phyloP scores from a whole-genome alignment of 345 rosid species.

The Raphanus raphanistrum region DNA sequence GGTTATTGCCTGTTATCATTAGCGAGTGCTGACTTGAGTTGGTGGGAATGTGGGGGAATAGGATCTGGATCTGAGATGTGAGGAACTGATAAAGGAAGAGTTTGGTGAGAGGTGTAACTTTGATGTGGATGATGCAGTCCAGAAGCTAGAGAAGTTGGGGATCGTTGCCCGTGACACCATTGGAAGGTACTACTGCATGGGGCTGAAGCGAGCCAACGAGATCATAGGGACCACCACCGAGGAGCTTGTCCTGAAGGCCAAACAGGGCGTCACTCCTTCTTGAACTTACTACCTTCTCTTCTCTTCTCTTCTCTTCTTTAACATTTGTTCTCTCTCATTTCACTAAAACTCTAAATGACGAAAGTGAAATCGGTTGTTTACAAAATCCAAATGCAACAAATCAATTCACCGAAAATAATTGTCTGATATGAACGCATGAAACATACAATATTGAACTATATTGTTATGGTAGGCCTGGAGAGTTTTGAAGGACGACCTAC shows the following conservation, averaged over 20 bases:
- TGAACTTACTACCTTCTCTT: conserved; percentile 32
- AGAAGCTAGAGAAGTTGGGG: conserved; percentile 80
- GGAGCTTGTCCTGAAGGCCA: conserved; percentile 85
- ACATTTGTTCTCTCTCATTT: conserved; percentile 16
- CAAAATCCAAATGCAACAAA: conserved; percentile 6
- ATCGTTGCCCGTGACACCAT: conserved; percentile 77
- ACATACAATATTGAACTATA: conserved; percentile 11
- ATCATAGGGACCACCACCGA: conserved; percentile 86
- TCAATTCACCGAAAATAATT: not conserved
- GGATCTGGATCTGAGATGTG: conserved; percentile 84
- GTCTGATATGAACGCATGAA: not conserved
- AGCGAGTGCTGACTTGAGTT: conserved; percentile 13
- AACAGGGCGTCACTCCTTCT: conserved; percentile 46
- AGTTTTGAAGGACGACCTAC: not conserved
- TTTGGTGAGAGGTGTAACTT: conserved; percentile 82
- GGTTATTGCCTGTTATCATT: not conserved
- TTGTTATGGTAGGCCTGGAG: not conserved
- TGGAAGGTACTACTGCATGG: conserved; percentile 73
- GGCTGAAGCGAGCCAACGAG: conserved; percentile 84
- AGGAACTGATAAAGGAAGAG: conserved; percentile 80
- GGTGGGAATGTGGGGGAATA: conserved; percentile 21
- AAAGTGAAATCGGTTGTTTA: not conserved
- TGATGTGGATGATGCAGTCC: conserved; percentile 92
- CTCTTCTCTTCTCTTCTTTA: conserved; percentile 6
- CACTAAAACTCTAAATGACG: too few species aligned